phyloP scores from a whole-genome alignment of 164 flowering plant genomes.

The Cinnamomum micranthum region DNA sequence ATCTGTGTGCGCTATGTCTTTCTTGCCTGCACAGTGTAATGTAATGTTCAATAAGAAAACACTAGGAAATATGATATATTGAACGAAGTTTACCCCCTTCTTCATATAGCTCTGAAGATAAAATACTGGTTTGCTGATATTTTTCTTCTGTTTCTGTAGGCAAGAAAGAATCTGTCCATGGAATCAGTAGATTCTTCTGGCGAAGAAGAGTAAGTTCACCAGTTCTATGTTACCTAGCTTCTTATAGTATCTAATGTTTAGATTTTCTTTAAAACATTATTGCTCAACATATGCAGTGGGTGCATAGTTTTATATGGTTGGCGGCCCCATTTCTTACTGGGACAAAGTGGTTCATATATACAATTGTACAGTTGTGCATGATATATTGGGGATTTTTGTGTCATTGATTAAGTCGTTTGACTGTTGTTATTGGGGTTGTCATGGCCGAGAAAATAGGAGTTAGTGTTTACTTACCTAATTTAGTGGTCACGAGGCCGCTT shows the following conservation, averaged over 20 bases:
- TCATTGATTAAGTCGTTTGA: no score
- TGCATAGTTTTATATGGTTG: background rate
- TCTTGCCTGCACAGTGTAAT: no score
- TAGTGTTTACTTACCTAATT: no score
- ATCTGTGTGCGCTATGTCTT: no score
- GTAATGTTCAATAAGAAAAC: no score
- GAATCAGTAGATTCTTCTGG: conserved; percentile 93
- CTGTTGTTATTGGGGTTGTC: no score
- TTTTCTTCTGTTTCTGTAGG: conserved; percentile 35
- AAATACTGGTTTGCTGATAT: background rate
- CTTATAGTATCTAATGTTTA: background rate
- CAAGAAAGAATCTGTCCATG: conserved; percentile 66
- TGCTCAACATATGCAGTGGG: background rate
- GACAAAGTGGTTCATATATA: background rate
- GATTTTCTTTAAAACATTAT: background rate
- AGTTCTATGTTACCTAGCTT: background rate
- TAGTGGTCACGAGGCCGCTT: no score
- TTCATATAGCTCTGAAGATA: background rate
- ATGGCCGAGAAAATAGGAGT: no score
- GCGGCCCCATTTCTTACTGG: background rate
- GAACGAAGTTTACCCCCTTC: background rate
- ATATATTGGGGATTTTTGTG: no score
- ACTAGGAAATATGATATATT: background rate
- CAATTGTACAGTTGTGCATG: no score
- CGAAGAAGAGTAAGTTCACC: conserved; percentile 88